Base-by-base conservation (phyloP, 257 asterid genomes). In the Petunia secreta region DNA sequence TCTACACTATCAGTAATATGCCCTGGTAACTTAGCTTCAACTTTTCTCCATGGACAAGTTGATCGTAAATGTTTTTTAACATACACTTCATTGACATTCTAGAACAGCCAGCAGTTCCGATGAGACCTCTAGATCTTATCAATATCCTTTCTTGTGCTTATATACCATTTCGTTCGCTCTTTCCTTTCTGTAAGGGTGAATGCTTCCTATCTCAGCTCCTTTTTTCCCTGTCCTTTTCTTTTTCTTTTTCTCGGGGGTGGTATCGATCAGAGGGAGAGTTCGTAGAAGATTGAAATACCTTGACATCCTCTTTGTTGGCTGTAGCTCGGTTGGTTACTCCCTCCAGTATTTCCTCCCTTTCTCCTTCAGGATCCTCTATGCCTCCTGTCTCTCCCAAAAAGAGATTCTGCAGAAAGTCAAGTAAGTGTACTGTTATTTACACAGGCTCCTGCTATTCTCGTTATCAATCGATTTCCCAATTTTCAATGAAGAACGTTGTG, bases 251-350 rank as follows among this genome's bases (percentile, higher is more conserved):
- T 25, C 25, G 54, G 54, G 54, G 13, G 2, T 8, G 54, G 54
- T 9, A 1, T 2, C 9, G 3, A 1, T 8, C 14, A 52, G 55
- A 16, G 48, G 53, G 75, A 46, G 53, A 16, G 64, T 1, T 53
- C 44, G 15, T 11, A 13, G 46, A 52, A 52, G 57, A 59, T 65
- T 77, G 57, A 52, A 54, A 85, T 82, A 87, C 90, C 87, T 75
- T 69, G 55, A 10, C 74, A 75, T 88, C 82, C 34, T 82, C 84
- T 77, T 78, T 80, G 54, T 79, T 64, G 55, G 86, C 55, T 3
- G 63, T 25, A 7, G 79, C 13, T 60, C 2, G 74, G n/a, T 80
- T 81, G 16, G 48, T 46, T 25, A 4, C 40, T 6, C 13, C 16
- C 39, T 37, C 62, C 54, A 8, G 63, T 5, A 46, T 67, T 14